phyloP scores from a whole-genome alignment of 2,329 filamentous ascomycete species.

The Xylariaceae sp. region DNA sequence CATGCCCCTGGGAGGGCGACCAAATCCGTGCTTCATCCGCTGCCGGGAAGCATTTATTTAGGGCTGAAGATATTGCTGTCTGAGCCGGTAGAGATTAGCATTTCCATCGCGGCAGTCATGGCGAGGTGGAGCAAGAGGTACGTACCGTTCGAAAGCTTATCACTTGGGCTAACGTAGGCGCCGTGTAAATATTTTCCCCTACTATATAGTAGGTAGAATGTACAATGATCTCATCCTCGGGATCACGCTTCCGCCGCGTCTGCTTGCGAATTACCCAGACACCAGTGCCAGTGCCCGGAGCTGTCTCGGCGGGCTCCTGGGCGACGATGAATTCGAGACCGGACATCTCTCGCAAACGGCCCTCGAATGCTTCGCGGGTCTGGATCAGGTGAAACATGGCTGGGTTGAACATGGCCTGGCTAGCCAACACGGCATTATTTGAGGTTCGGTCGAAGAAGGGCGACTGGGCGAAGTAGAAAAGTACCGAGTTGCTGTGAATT shows the following conservation, averaged over 20 bases:
- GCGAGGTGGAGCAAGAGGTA: conserved; percentile 22
- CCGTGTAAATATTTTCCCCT: conserved; percentile 72
- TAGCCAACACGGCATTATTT: conserved; percentile 69
- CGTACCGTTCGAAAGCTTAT: conserved; percentile 64
- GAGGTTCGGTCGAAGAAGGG: conserved; percentile 73
- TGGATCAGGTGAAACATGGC: conserved; percentile 63
- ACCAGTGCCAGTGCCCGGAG: conserved; percentile 65
- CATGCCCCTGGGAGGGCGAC: conserved; percentile 61
- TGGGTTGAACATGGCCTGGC: conserved; percentile 67
- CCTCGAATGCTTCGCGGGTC: conserved; percentile 69
- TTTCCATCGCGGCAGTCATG: not conserved
- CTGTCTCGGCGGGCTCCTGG: conserved; percentile 68
- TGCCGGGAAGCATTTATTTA: conserved; percentile 59
- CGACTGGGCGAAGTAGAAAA: conserved; percentile 72
- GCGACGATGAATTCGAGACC: conserved; percentile 72
- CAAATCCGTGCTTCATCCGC: conserved; percentile 60
- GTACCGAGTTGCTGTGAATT: conserved; percentile 69
- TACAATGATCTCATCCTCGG: conserved; percentile 65
- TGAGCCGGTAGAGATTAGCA: conserved; percentile 35
- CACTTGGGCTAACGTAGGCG: conserved; percentile 66
- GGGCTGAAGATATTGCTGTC: conserved; percentile 62
- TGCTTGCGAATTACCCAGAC: conserved; percentile 76
- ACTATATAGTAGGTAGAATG: conserved; percentile 69
- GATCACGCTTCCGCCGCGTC: conserved; percentile 63
- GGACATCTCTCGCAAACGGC: conserved; percentile 67